Percentiles rank a stretch among this genome's conserved stretches.
phyloP scores from a whole-genome alignment of 768 basidiomycete genomes.

The Lepiota brunneoincarnata region DNA sequence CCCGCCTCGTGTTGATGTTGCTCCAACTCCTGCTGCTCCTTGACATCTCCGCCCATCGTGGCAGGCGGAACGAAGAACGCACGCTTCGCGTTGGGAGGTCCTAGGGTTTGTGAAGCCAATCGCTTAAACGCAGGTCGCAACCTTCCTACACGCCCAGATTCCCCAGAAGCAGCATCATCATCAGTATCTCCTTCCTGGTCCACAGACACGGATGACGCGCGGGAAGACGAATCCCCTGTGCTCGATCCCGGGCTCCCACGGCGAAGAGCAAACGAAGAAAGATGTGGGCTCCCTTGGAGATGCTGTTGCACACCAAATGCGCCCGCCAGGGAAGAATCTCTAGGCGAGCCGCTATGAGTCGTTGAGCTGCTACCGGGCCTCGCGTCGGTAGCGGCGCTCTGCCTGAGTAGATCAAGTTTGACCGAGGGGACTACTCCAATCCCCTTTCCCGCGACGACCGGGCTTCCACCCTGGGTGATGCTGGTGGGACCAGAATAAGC shows the following conservation, averaged over 20 bases:
- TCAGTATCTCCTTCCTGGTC: conserved; percentile 19
- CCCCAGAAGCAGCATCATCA: conserved; percentile 19
- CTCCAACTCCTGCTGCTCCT: no score
- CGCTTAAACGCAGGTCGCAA: conserved; percentile 70
- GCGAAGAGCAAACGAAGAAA: conserved; percentile 24
- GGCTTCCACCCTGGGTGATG: not conserved
- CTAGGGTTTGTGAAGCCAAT: conserved; percentile 71
- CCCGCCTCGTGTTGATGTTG: no score
- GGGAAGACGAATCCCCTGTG: conserved; percentile 18
- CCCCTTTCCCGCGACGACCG: conserved; percentile 4
- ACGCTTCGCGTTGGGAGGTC: conserved; percentile 49
- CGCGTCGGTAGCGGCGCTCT: not conserved
- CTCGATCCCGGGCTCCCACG: conserved; percentile 19
- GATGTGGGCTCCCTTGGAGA: conserved; percentile 3
- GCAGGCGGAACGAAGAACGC: no score
- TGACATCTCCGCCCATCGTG: no score
- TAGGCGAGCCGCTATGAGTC: conserved; percentile 32
- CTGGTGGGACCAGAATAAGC: not conserved
- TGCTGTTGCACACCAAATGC: conserved; percentile 30
- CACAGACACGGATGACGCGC: conserved; percentile 29
- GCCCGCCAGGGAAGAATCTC: conserved; percentile 34
- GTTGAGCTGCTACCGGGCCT: conserved; percentile 24
- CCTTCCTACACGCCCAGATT: conserved; percentile 22
- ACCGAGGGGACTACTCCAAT: not conserved
- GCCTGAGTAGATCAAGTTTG: conserved; percentile 1